phyloP scores from a whole-genome alignment of 495 filamentous ascomycete species.

The Penicillium cataractarum region DNA sequence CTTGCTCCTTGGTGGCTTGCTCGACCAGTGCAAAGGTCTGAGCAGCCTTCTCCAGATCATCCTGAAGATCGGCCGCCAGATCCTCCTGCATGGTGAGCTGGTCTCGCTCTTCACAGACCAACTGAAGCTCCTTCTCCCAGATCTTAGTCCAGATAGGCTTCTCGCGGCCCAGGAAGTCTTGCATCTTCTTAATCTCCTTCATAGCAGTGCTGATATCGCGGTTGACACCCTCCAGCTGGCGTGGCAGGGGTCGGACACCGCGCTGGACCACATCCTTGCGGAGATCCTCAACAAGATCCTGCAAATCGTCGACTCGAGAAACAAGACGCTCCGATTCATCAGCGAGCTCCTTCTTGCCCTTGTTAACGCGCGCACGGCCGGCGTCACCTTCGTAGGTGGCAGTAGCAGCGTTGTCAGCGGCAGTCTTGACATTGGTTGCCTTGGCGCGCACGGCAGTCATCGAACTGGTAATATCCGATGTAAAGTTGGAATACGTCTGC shows the following conservation, averaged over 20 bases:
- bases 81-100: constrained; percentile 94
- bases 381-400: constrained; percentile 68
- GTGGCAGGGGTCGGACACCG: constrained; percentile 89
- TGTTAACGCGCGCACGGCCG: constrained; percentile 81
- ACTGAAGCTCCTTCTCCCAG: constrained; percentile 94
- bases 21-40: constrained; percentile 94
- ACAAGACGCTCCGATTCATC: constrained; percentile 87
- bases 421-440: constrained; percentile 76
- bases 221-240: constrained; percentile 83
- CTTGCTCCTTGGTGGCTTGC: constrained; percentile 94
- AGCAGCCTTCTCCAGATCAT: constrained; percentile 91
- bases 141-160: constrained; percentile 98
- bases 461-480: constrained; percentile 81
- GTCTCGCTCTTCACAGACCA: constrained; percentile 93
- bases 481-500: constrained; percentile 90
- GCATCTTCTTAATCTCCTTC: constrained; percentile 91
- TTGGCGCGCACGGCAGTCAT: constrained; percentile 83
- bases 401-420: constrained; percentile 66
- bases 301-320: constrained; percentile 88
- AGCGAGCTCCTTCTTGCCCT: constrained; percentile 80
- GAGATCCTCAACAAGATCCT: constrained; percentile 94
- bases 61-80: constrained; percentile 84
- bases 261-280: constrained; percentile 95
- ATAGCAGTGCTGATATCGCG: constrained; percentile 83
- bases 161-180: constrained; percentile 86